phyloP scores from a whole-genome alignment of 257 asterid species.

The Hygrophila difformis region DNA sequence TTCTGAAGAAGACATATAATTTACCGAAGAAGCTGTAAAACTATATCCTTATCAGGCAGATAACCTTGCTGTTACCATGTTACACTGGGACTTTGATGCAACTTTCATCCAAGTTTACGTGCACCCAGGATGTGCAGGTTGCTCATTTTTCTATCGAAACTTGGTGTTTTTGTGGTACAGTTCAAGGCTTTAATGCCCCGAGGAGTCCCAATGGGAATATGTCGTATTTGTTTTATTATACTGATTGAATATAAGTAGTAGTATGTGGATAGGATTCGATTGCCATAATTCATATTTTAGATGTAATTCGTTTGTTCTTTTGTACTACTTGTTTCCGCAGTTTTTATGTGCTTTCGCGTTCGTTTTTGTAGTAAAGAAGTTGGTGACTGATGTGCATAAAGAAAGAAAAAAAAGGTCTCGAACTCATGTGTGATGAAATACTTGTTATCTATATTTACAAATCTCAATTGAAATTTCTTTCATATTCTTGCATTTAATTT shows the following conservation, averaged over 20 bases:
- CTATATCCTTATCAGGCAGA: too few relatives aligned
- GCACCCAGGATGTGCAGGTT: too few relatives aligned
- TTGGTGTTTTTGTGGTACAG: not conserved
- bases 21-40: constrained; percentile 66
- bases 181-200: not conserved
- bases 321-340: constrained; percentile 5
- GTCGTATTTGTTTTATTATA: constrained; percentile 17
- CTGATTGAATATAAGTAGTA: constrained; percentile 15
- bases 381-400: constrained; percentile 1
- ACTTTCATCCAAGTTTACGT: too few relatives aligned
- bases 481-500: too few relatives aligned
- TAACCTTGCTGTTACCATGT: too few relatives aligned
- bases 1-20: constrained; percentile 85
- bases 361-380: constrained; percentile 15
- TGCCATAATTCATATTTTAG: constrained; percentile 18
- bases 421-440: too few relatives aligned
- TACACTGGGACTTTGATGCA: too few relatives aligned
- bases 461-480: too few relatives aligned
- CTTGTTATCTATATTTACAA: too few relatives aligned
- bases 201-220: constrained; percentile 4
- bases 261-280: constrained; percentile 8
- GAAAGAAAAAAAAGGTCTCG: too few relatives aligned
- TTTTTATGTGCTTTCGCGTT: constrained; percentile 12
- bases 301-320: constrained; percentile 32
- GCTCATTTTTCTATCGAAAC: too few relatives aligned